Base-by-base conservation (phyloP, 371 early-diverging fungal species). In the Sanchytrium tribonematis region DNA sequence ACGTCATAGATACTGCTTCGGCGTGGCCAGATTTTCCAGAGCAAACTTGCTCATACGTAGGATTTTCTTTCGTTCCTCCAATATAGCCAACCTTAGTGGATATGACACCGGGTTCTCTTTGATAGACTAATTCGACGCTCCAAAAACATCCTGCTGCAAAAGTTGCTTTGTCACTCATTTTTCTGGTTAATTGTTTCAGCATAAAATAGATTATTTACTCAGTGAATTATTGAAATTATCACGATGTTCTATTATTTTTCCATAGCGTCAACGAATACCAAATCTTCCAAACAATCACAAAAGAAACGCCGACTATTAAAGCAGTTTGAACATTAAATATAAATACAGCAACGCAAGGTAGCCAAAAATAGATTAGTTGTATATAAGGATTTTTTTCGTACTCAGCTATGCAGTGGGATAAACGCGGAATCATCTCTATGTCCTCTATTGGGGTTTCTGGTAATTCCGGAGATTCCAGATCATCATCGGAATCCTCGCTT, bases 101-200 rank as follows among this genome's bases (percentile, higher is more conserved):
- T 27, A 86, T 74, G 31, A 79, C 80, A 66, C 82, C 77, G 71
- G 78, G 82, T 66, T 83, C 76, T 66, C 83, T 83, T 69, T 83
- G 80, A 77, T 80, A 90, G 1, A 83, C 76, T 69, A 89, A 84
- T 73, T 94, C 91, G 17, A 89, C 87, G 71, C 91, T 87, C 92
- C 93, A 90, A 77, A 87, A 83, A 74, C 84, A 85, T 28, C 85
- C 85, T 12, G 84, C 83, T 22, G 77, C 85, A 74, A 84, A 81
- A 1, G 84, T 82, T 1, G 84, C 85, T 48, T 48, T n/a, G n/a
- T n/a, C n/a, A n/a, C n/a, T n/a, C n/a, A n/a, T n/a, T n/a, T n/a
- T n/a, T n/a, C n/a, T n/a, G n/a, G n/a, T n/a, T n/a, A n/a, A n/a
- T n/a, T n/a, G n/a, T n/a, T n/a, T n/a, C n/a, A n/a, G n/a, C n/a